phyloP scores from a whole-genome alignment of 352 stramenopile species.

The Globisporangium spiculum region DNA sequence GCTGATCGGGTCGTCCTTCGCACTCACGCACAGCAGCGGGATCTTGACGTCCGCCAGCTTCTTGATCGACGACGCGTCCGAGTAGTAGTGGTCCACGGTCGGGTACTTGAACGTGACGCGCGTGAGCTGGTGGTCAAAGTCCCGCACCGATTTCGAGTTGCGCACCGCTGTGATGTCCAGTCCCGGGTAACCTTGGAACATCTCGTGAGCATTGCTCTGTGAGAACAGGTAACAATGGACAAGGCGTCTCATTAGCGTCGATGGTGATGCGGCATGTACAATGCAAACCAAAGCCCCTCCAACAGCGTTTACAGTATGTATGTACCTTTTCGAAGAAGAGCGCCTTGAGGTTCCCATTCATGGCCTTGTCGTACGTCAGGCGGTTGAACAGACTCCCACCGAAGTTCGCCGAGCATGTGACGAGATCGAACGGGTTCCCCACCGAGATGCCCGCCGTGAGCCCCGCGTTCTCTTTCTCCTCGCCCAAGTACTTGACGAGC shows the following conservation, averaged over 20 bases:
- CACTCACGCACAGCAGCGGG: conserved; percentile 64
- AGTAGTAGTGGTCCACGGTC: conserved; percentile 61
- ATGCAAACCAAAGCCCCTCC: too few relatives aligned
- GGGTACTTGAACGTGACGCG: conserved; percentile 53
- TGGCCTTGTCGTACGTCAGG: conserved; percentile 47
- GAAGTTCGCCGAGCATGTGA: conserved; percentile 53
- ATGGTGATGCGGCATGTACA: too few relatives aligned
- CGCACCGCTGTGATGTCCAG: conserved; percentile 29
- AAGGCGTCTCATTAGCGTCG: too few relatives aligned
- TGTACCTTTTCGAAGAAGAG: conserved; percentile 48
- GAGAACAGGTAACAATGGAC: too few relatives aligned
- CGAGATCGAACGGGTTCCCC: conserved; percentile 73
- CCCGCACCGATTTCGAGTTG: not conserved
- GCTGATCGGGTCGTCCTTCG: conserved; percentile 62
- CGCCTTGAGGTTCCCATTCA: too few relatives aligned
- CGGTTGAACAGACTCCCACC: conserved; percentile 46
- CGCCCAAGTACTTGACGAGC: conserved; percentile 76
- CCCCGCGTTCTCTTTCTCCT: conserved; percentile 38
- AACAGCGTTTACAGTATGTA: too few relatives aligned
- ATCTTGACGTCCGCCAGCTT: conserved; percentile 35
- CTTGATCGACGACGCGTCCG: conserved; percentile 43
- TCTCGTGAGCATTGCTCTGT: conserved; percentile 57
- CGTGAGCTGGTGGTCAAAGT: conserved; percentile 70
- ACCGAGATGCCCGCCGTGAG: conserved; percentile 61
- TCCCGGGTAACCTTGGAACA: conserved; percentile 42